Base-by-base conservation (phyloP, 108 stramenopile genomes). In the Hondaea fermentalgiana region DNA sequence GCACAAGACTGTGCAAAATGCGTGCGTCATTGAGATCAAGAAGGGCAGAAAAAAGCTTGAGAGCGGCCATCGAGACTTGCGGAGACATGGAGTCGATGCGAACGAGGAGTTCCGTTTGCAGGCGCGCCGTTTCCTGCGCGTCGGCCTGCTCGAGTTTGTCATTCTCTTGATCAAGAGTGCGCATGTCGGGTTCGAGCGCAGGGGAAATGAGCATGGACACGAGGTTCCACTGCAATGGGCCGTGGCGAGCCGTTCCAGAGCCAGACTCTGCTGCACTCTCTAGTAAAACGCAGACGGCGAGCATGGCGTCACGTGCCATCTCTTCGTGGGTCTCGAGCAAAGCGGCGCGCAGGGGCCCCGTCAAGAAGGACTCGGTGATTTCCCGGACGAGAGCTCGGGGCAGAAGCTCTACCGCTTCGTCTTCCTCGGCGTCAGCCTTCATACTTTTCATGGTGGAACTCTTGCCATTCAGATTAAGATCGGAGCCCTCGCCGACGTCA, bases 181-280 rank as follows among this genome's bases (percentile, higher is more conserved):
- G 45, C 49, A 53, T 14, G 51, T 83, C 76, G n/a, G 76, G 76
- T 12, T 45, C 28, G 12, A 83, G 51, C 12, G 45, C 12, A 14
- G 76, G 12, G 28, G 76, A 83, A 2, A 83, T 83, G 51, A 83
- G 76, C 76, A 83, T 83, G 49, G 76, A 83, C 49, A 83, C 76
- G 25, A 83, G 76, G 25, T 12, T 6, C 76, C 76, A 83, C 51
- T 53, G 76, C 76, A 83, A 3, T 12, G 76, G 76, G 17, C 76
- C 51, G 25, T 83, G 76, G 19, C 3, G 12, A 16, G 45, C 76
- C 23, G 51, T 47, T 6, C 76, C 76, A 23, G 76, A 53, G 14
- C 76, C 76, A 21, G 51, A 43, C 25, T 8, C 64, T 28, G 42
- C 64, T 17, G 51, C 51, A 23, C 49, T 83, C 51, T 83, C 76